Evolutionary conservation across 73 alveolate species (phyloP).

Genomic region (Paramecium octaurelia): DNA sequence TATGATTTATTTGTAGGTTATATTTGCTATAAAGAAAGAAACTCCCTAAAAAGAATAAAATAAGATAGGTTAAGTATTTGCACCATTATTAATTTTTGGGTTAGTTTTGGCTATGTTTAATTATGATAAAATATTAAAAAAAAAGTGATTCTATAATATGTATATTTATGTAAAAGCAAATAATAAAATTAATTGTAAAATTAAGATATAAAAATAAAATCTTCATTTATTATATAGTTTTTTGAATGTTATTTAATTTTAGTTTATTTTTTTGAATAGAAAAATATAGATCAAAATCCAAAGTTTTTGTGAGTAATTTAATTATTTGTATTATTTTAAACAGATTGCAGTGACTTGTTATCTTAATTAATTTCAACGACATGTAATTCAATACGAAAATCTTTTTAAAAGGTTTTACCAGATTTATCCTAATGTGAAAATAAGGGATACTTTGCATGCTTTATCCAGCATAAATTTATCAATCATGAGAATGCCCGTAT

Average conservation of each 20-base stretch:
- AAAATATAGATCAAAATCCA: not conserved
- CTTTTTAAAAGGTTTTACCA: constrained; percentile 13
- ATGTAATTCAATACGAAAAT: constrained; percentile 43
- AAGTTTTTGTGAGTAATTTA: constrained; percentile 15
- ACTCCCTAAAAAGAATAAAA: not conserved
- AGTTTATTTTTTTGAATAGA: not conserved
- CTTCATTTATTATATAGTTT: not conserved
- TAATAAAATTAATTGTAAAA: not conserved
- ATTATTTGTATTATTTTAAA: not conserved
- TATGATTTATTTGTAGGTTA: not conserved
- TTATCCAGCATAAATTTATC: constrained; percentile 79
- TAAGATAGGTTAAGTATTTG: not conserved
- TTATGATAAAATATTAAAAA: constrained; percentile 30
- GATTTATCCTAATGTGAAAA: constrained; percentile 34
- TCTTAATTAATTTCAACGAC: constrained; percentile 4
- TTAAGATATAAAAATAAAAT: not conserved
- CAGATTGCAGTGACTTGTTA: not conserved
- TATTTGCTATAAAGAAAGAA: not conserved
- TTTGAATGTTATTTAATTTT: not conserved
- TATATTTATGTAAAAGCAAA: not conserved
- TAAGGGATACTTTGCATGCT: constrained; percentile 70
- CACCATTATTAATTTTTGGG: constrained; percentile 23
- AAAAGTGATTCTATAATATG: constrained; percentile 6
- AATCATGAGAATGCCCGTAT: constrained; percentile 70
- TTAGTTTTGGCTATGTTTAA: constrained; percentile 5